phyloP scores from a whole-genome alignment of 768 basidiomycete genomes.

The Hydnomerulius pinastri region DNA sequence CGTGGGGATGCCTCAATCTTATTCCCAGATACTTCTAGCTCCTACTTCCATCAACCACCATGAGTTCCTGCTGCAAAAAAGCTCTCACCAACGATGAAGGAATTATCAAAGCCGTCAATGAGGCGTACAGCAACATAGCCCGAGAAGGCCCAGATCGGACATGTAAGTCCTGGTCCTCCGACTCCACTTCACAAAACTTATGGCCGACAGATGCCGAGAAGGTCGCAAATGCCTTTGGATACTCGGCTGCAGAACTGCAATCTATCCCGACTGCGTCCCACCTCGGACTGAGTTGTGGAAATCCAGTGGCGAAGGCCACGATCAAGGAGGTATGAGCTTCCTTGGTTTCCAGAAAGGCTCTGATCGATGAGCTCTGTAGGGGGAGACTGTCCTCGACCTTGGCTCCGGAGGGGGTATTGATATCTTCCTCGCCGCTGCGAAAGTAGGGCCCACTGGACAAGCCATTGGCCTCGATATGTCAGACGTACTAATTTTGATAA shows the following conservation, averaged over 20 bases:
- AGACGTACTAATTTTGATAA: slow-evolving; percentile 33
- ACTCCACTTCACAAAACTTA: not conserved
- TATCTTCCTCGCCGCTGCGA: slow-evolving; percentile 52
- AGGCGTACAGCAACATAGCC: slow-evolving; percentile 3
- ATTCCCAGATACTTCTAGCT: not conserved
- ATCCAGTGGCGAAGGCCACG: slow-evolving; percentile 47
- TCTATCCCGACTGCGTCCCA: slow-evolving; percentile 45
- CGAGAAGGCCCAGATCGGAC: not conserved
- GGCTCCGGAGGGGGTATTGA: slow-evolving; percentile 61
- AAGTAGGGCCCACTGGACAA: slow-evolving; percentile 50
- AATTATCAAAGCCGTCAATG: slow-evolving; percentile 1
- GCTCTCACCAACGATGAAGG: not conserved
- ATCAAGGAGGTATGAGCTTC: slow-evolving; percentile 42
- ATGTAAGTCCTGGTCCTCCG: slow-evolving; percentile 10
- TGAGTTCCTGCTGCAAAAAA: not conserved
- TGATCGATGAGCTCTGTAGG: slow-evolving; percentile 32
- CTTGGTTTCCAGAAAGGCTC: not conserved
- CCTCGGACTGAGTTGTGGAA: slow-evolving; percentile 57
- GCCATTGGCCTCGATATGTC: slow-evolving; percentile 60
- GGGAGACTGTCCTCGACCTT: slow-evolving; percentile 57
- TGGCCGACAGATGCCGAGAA: slow-evolving; percentile 11
- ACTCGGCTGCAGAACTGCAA: slow-evolving; percentile 43
- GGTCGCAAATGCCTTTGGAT: slow-evolving; percentile 45
- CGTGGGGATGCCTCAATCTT: not conserved
- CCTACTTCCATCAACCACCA: not conserved